phyloP scores from a whole-genome alignment of 129 eudicot species.

The Helianthus tuberosus region DNA sequence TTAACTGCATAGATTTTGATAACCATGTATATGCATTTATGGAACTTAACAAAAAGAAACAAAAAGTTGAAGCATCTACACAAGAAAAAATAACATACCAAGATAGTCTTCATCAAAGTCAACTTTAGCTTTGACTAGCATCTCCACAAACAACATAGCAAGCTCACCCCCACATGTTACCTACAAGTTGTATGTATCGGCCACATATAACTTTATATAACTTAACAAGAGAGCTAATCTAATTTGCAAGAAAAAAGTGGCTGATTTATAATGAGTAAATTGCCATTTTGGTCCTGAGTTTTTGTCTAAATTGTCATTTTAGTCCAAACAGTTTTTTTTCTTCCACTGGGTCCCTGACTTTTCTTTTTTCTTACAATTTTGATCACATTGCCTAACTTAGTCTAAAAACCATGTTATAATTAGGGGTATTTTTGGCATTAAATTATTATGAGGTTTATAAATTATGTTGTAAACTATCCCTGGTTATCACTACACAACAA shows the following conservation, averaged over 20 bases:
- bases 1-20: background rate
- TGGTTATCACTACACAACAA: too few species aligned
- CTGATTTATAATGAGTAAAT: too few species aligned
- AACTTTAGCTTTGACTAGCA: conserved; percentile 80
- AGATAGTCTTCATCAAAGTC: conserved; percentile 58
- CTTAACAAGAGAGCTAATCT: conserved; percentile 7
- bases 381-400: too few species aligned
- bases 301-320: too few species aligned
- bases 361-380: too few species aligned
- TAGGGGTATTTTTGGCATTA: too few species aligned
- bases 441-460: too few species aligned
- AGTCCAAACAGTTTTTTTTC: too few species aligned
- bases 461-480: too few species aligned
- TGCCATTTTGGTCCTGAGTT: too few species aligned
- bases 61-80: conserved; percentile 1
- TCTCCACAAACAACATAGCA: conserved; percentile 80
- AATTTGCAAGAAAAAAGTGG: background rate
- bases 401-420: too few species aligned
- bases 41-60: conserved; percentile 4
- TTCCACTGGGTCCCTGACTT: too few species aligned
- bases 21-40: conserved; percentile 1
- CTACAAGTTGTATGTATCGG: conserved; percentile 40
- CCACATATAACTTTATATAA: conserved; percentile 17
- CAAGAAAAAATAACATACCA: conserved; percentile 58
- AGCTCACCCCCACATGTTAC: conserved; percentile 95